phyloP scores from a whole-genome alignment of 345 rosid genomes.

The Turritis glabra region DNA sequence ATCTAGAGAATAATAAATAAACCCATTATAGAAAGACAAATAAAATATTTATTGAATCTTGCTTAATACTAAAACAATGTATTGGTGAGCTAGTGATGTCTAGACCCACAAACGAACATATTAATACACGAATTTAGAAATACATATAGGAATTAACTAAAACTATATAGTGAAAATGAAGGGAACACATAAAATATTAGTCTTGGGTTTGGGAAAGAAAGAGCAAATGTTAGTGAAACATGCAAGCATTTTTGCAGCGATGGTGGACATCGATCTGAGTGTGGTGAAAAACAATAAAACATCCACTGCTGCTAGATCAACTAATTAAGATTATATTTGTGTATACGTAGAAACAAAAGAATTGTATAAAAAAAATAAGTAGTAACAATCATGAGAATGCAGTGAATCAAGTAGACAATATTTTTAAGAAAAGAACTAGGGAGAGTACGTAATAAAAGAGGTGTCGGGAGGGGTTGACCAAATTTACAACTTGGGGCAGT shows the following conservation, averaged over 20 bases:
- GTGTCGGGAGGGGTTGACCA: constrained; percentile 39
- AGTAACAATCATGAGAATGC: too few relatives aligned
- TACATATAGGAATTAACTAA: neutral
- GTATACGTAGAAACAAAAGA: neutral
- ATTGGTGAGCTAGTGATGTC: neutral
- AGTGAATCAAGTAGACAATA: constrained; percentile 2
- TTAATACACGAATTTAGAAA: neutral
- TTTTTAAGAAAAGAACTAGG: neutral
- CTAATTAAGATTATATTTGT: neutral
- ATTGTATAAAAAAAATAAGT: too few relatives aligned
- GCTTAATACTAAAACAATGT: neutral
- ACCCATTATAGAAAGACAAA: neutral
- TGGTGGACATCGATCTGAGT: constrained; percentile 32
- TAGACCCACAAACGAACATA: constrained; percentile 13
- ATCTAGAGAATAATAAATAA: neutral
- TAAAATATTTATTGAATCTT: neutral
- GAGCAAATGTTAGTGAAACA: constrained; percentile 38
- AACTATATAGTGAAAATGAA: constrained; percentile 6
- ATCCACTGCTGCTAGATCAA: constrained; percentile 2
- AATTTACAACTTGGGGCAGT: constrained; percentile 14
- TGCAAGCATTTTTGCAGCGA: constrained; percentile 39
- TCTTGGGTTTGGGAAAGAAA: constrained; percentile 37
- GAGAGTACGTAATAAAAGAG: constrained; percentile 30
- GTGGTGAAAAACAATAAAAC: constrained; percentile 1
- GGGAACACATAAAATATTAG: constrained; percentile 12